Evolutionary conservation across 2,329 filamentous ascomycete species (phyloP).

Genomic region (Ramularia collo-cygni): DNA sequence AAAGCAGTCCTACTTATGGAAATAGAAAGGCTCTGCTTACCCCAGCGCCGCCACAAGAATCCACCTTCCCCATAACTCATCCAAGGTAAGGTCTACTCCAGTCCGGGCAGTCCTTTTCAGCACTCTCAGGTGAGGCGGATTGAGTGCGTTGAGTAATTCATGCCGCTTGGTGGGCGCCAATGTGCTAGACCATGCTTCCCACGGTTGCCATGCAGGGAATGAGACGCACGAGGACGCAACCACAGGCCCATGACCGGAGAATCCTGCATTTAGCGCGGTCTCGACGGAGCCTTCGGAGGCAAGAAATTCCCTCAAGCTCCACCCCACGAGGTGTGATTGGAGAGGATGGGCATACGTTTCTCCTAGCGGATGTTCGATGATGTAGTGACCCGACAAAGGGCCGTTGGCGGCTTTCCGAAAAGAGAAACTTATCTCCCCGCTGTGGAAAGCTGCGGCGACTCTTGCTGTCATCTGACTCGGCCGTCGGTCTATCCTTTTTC

Average conservation of each 20-base stretch:
- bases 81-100: too few relatives aligned
- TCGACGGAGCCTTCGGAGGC: conserved; percentile 2
- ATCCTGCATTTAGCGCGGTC: conserved; percentile 7
- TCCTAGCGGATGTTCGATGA: neutral
- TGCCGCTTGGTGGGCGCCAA: too few relatives aligned
- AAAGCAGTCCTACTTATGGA: conserved; percentile 4
- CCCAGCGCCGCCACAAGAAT: conserved; percentile 7
- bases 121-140: conserved; percentile 1
- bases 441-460: too few relatives aligned
- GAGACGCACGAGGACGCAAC: conserved; percentile 9
- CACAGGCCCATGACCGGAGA: conserved; percentile 18
- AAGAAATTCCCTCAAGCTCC: conserved; percentile 6
- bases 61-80: neutral
- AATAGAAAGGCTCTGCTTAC: conserved; percentile 5
- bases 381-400: neutral
- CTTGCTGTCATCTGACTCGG: too few relatives aligned
- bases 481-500: too few relatives aligned
- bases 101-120: too few relatives aligned
- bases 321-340: neutral
- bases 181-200: too few relatives aligned
- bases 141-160: too few relatives aligned
- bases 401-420: too few relatives aligned
- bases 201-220: too few relatives aligned
- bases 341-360: neutral
- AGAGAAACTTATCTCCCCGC: too few relatives aligned